phyloP scores from a whole-genome alignment of 495 filamentous ascomycete species.

The Pyrenopolyporus hunteri region DNA sequence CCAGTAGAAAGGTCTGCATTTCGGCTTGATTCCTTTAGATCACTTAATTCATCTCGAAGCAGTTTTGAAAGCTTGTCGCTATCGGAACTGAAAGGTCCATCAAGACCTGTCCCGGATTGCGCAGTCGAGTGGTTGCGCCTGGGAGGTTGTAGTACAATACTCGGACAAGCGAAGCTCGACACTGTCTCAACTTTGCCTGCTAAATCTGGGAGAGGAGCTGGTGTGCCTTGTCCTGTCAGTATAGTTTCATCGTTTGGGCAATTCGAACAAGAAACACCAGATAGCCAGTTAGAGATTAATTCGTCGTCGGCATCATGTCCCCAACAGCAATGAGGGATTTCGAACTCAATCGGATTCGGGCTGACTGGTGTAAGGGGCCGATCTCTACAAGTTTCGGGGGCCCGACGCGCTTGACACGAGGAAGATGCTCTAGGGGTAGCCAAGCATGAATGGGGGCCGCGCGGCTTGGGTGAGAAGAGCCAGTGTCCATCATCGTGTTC shows the following conservation, averaged over 20 bases:
- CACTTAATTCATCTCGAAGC: conserved; percentile 15
- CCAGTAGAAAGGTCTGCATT: conserved; percentile 19
- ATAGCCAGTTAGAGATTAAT: conserved; percentile 28
- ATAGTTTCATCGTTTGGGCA: not conserved
- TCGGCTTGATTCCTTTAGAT: conserved; percentile 17
- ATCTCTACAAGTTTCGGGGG: conserved; percentile 26
- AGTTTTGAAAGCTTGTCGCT: conserved; percentile 27
- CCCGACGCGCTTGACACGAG: conserved; percentile 12
- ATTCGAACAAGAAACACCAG: conserved; percentile 13
- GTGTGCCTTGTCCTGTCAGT: not conserved
- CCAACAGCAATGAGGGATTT: conserved; percentile 5
- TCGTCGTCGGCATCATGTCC: conserved; percentile 24
- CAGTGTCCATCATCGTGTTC: conserved; percentile 37
- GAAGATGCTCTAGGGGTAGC: conserved; percentile 14
- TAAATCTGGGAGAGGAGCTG: not conserved
- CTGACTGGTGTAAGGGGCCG: conserved; percentile 28
- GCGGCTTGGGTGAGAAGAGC: conserved; percentile 5
- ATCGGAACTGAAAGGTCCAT: conserved; percentile 39
- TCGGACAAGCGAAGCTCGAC: conserved; percentile 1
- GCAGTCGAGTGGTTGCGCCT: conserved; percentile 9
- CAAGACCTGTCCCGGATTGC: conserved; percentile 30
- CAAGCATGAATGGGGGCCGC: conserved; percentile 9
- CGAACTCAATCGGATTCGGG: conserved; percentile 20
- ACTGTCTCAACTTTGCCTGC: not conserved
- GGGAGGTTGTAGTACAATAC: conserved; percentile 12